These are phyloP conservation scores for Russula virescens DNA, from an alignment of 768 basidiomycete species.

Conservation along the genomic window DNA sequence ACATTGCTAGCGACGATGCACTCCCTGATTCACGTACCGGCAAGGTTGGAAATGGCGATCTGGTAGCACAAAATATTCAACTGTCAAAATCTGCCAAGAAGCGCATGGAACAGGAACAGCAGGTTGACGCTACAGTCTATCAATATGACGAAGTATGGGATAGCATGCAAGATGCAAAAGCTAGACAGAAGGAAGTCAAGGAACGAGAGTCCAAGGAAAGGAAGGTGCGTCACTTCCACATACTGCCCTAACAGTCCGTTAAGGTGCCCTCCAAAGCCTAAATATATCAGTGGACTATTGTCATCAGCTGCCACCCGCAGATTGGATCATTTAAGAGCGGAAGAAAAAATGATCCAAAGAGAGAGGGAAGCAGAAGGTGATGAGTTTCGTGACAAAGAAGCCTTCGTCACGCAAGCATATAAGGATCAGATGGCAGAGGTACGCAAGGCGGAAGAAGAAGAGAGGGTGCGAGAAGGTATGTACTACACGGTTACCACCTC, in stretches of 20 bases:
- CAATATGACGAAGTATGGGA: constrained; percentile 98
- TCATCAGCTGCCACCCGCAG: constrained; percentile 79
- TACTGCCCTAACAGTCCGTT: background rate
- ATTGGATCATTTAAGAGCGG: constrained; percentile 85
- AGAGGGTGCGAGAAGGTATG: constrained; percentile 80
- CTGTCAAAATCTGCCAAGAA: constrained; percentile 63
- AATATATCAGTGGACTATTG: constrained; percentile 83
- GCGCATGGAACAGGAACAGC: constrained; percentile 72
- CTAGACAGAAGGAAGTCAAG: constrained; percentile 64
- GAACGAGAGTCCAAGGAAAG: constrained; percentile 70
- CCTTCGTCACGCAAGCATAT: constrained; percentile 97
- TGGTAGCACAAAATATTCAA: constrained; percentile 51
- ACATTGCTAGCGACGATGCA: constrained; percentile 45
- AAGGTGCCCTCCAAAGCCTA: constrained; percentile 51
- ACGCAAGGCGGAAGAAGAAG: constrained; percentile 87
- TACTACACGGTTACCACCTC: constrained; percentile 13
- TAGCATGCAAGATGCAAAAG: constrained; percentile 85
- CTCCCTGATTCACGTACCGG: constrained; percentile 38
- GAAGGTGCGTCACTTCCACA: constrained; percentile 48
- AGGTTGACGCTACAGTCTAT: constrained; percentile 76
- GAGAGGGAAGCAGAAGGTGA: constrained; percentile 93
- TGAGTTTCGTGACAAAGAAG: constrained; percentile 88
- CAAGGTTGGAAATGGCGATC: constrained; percentile 47
- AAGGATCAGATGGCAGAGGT: constrained; percentile 95
- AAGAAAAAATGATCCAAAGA: constrained; percentile 95